These are phyloP conservation scores for Capillidium heterosporum DNA, from an alignment of 371 early-diverging fungal genomes.

Conservation along the genomic window DNA sequence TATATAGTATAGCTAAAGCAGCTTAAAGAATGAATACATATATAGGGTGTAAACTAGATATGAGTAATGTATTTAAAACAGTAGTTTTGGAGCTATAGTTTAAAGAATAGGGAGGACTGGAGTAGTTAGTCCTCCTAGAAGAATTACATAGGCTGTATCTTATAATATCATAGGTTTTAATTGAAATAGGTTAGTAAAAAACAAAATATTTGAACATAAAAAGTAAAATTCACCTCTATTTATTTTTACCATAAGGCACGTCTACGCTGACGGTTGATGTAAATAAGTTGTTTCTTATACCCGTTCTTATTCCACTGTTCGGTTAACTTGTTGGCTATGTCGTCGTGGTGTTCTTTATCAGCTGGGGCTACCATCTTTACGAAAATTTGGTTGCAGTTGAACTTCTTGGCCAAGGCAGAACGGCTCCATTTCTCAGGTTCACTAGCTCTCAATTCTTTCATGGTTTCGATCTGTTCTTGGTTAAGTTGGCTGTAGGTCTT, in stretches of 20 bases:
- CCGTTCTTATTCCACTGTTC: conserved; percentile 4
- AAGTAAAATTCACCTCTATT: too few species aligned
- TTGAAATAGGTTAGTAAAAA: too few species aligned
- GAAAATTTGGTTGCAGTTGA: conserved; percentile 7
- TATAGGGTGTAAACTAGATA: too few species aligned
- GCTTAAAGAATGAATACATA: too few species aligned
- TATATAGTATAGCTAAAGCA: too few species aligned
- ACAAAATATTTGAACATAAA: too few species aligned
- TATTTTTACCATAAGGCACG: conserved; percentile 6
- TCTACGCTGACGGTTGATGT: conserved; percentile 6
- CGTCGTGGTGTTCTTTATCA: neutral
- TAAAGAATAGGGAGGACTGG: too few species aligned
- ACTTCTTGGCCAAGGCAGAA: conserved; percentile 16
- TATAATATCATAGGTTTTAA: too few species aligned
- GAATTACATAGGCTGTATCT: too few species aligned
- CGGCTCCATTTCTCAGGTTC: conserved; percentile 19
- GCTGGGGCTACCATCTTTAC: conserved; percentile 6
- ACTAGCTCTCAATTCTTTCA: conserved; percentile 13
- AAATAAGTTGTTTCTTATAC: conserved; percentile 4
- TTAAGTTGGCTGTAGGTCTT: conserved; percentile 12
- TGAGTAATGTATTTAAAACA: too few species aligned
- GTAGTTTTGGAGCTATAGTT: too few species aligned
- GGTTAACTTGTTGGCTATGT: neutral
- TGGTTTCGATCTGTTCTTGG: conserved; percentile 15
- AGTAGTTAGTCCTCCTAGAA: too few species aligned